Evolutionary conservation across 495 filamentous ascomycete genomes (phyloP), one percentile per base, ranked within the genome.

Genomic region (Acidiella bohemica): DNA sequence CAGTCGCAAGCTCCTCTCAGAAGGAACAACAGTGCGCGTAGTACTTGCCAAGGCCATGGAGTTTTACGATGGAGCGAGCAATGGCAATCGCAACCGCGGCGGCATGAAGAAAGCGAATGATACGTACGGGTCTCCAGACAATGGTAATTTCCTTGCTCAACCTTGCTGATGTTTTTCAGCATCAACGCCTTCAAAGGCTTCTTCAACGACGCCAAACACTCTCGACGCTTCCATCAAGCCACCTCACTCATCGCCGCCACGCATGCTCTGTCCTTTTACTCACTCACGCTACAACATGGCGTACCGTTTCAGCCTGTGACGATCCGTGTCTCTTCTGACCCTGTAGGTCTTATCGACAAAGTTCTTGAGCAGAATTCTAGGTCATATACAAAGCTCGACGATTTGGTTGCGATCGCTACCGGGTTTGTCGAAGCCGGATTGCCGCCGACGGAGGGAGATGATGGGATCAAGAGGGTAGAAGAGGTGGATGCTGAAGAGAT

Each of bases 291-390:
- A 6, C 85, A 92, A 50, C 86, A 92, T 55, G 85, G 85, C 27
- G 80, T 93, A 44, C 86, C 86, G 0, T 93, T 96, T 47, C 81
- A 81, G 23, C 90, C 90, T 1, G 84, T 94, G 37, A 81, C 80
- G 49, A 77, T 97, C 25, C 79, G 90, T 5, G 81, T 88, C 2
- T 83, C 88, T 50, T 55, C 71, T 3, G 88, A 97, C 55, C 92
- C 90, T 1, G 65, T 93, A 22, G 79, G 77, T 1, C 72, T 97
- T 41, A 66, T 95, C 36, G 73, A 72, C 47, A 93, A 81, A 49
- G 76, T 96, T 1, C 75, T 97, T 12, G 78, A 86, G 32, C 87
- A 94, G 44, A 97, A 96, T 47, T 62, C 71, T 2, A 74, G 74
- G 50, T 81, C 78, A 56, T 97, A 94, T 61, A 85, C 84, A 7